These are phyloP conservation scores for Saitozyma podzolica DNA, from an alignment of 768 basidiomycete genomes.

Conservation along the genomic window DNA sequence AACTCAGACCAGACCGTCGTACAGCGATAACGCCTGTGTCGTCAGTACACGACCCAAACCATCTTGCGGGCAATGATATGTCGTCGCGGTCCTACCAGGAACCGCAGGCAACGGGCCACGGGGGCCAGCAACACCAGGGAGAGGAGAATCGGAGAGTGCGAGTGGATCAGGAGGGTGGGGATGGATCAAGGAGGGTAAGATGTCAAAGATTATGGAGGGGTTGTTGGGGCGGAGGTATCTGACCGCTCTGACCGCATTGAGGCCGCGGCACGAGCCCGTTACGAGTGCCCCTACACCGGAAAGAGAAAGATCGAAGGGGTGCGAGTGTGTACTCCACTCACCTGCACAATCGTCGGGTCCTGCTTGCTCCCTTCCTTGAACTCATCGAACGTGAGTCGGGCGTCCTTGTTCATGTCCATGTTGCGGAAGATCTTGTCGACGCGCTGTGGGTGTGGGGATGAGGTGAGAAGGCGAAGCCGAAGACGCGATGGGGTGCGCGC, in stretches of 20 bases:
- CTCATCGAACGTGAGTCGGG: constrained; percentile 89
- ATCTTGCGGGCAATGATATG: no score
- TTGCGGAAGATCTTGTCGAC: constrained; percentile 98
- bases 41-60: background rate
- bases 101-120: no score
- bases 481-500: constrained; percentile 8
- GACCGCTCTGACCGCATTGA: no score
- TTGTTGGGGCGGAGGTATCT: no score
- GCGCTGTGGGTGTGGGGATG: constrained; percentile 59
- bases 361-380: constrained; percentile 98
- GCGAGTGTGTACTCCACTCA: constrained; percentile 46
- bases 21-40: constrained; percentile 81
- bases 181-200: no score
- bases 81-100: no score
- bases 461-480: constrained; percentile 18
- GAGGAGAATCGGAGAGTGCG: no score
- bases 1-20: constrained; percentile 83
- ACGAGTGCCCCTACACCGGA: no score
- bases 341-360: constrained; percentile 98
- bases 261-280: no score
- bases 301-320: background rate
- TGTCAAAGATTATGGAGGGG: no score
- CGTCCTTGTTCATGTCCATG: constrained; percentile 96
- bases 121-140: no score
- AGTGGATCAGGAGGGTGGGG: no score